A percentile compares a stretch with the other conserved stretches of the same genome.
Conservation (phyloP, 768 basidiomycete genomes). For the Trametes sanguinea region DNA sequence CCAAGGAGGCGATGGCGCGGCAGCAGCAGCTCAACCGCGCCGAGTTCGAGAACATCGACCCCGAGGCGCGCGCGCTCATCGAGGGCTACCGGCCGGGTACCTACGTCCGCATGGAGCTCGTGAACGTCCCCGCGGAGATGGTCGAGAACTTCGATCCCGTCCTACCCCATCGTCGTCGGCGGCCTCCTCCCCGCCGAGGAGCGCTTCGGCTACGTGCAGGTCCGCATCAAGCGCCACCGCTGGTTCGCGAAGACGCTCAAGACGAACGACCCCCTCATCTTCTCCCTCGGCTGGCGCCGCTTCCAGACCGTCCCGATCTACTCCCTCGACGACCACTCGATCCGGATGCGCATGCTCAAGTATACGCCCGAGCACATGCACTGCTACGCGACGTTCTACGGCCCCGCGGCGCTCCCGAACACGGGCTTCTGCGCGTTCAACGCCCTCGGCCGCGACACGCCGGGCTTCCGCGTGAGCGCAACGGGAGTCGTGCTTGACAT, state of each 20-base stretch:
- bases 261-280: conserved; percentile 94
- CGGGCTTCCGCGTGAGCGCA: conserved; percentile 87
- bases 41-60: conserved; percentile 81
- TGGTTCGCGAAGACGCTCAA: conserved; percentile 93
- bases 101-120: conserved; percentile 91
- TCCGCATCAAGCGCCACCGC: conserved; percentile 93
- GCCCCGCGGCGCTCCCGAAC: conserved; percentile 88
- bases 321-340: conserved; percentile 95
- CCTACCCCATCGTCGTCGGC: conserved; percentile 89
- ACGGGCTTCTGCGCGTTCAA: conserved; percentile 99
- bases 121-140: conserved; percentile 85
- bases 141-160: conserved; percentile 91
- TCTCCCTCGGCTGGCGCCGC: conserved; percentile 96
- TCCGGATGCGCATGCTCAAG: conserved; percentile 99
- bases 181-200: conserved; percentile 90
- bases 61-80: conserved; percentile 76
- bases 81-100: conserved; percentile 90
- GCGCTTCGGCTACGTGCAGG: conserved; percentile 90
- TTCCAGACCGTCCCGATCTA: conserved; percentile 97
- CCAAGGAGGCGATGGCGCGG: conserved; percentile 88
- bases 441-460: conserved; percentile 60
- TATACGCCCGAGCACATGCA: conserved; percentile 99
- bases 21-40: conserved; percentile 81
- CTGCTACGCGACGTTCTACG: conserved; percentile 97
- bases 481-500: conserved; percentile 95